Percentiles rank a stretch among this genome's conserved stretches.
Evolutionary conservation across 495 filamentous ascomycete species (phyloP).

Genomic region (Thozetella sp.): DNA sequence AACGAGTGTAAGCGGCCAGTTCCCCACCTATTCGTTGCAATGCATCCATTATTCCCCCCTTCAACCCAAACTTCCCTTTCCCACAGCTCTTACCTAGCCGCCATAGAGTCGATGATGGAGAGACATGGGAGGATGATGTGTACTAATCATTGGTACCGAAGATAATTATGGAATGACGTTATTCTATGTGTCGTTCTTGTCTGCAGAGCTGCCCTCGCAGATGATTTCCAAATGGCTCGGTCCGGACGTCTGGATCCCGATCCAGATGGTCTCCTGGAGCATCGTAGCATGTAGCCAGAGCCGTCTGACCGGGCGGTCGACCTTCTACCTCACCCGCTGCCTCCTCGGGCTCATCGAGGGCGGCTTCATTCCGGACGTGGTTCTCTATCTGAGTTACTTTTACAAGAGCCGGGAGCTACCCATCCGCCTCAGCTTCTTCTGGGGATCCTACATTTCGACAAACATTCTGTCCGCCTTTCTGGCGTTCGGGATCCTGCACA

Average conservation of each 20-base stretch:
- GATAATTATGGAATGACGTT: not conserved
- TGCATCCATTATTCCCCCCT: too few relatives aligned
- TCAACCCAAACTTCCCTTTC: too few relatives aligned
- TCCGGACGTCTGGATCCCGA: constrained; percentile 79
- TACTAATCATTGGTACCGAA: not conserved
- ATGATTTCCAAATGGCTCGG: constrained; percentile 47
- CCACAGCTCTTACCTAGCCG: too few relatives aligned
- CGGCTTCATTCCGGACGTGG: constrained; percentile 54
- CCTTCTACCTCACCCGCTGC: constrained; percentile 38
- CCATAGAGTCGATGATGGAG: too few relatives aligned
- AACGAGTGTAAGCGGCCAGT: too few relatives aligned
- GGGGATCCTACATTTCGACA: constrained; percentile 59
- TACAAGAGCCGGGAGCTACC: constrained; percentile 68
- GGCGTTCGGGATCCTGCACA: constrained; percentile 68
- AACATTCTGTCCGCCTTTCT: constrained; percentile 61
- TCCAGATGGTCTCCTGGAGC: constrained; percentile 51
- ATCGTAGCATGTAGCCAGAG: constrained; percentile 36
- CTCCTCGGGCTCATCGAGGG: constrained; percentile 45
- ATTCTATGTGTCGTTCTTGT: not conserved
- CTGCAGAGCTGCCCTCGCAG: not conserved
- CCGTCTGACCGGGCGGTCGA: constrained; percentile 24
- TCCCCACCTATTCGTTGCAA: too few relatives aligned
- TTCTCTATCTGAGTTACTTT: constrained; percentile 69
- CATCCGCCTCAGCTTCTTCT: constrained; percentile 66
- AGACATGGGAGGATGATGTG: not conserved